Base-by-base conservation (phyloP, 1,139 yeast genomes). In the Suhomyces wounanorum region DNA sequence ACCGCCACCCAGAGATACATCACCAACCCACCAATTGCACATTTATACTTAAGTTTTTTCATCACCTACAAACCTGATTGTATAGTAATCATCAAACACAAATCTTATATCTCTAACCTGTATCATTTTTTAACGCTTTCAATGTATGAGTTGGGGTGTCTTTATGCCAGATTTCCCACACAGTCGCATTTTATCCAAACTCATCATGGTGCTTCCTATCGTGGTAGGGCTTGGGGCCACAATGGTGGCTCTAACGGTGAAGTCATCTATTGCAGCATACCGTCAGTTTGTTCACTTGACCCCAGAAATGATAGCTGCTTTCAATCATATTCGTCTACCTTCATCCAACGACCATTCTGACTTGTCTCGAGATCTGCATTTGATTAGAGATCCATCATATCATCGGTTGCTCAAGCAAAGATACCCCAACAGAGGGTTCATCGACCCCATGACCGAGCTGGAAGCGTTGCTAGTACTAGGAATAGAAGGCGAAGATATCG, bases 401-500 rank as follows among this genome's bases (percentile, higher is more conserved):
- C 67, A 64, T 52, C 50, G 55, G 53, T 55, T 64, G 50, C 57
- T 74, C 49, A 60, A 67, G 52, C 55, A 58, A 37, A 61, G 60
- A 49, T 81, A 79, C 56, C 70, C 76, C n/a, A 70, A 68, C 50
- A 67, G 72, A 2, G 85, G 87, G 0, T 84, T 84, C 55, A 65
- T 66, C 23, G 60, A 64, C 3, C 72, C 69, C 23, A 83, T 84
- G 87, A 82, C 82, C 1, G 87, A 83, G 55, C 74, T 73, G 51
- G 89, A 84, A 56, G 89, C 89, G 1, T 65, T 83, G 37, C 65
- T 76, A 51, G 72, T 84, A 0, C 59, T 84, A 53, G 85, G 85
- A 1, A 82, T 84, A 13, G 75, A 72, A 45, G 80, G 78, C 1
- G 70, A 75, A 43, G 87, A 83, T 45, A 81, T 83, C 41, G 54